Evolutionary conservation across 306 rosid species (phyloP).

Genomic region (Vachellia collinsii): DNA sequence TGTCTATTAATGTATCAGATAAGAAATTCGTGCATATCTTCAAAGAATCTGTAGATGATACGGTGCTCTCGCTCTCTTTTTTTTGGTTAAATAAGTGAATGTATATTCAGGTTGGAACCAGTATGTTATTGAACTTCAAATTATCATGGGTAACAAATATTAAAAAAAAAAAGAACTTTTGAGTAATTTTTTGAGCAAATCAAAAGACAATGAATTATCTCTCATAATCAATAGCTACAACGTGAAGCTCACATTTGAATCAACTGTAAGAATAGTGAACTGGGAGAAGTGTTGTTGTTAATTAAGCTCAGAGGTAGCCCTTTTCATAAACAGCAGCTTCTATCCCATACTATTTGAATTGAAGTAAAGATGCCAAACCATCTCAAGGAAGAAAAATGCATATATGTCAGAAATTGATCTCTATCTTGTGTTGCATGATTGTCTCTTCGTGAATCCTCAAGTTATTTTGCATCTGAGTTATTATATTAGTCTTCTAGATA

Average conservation of each 20-base stretch:
- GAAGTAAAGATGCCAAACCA: neutral
- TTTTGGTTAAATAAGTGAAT: neutral
- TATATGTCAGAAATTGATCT: neutral
- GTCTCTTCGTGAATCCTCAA: conserved; percentile 4
- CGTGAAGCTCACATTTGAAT: neutral
- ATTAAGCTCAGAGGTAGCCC: neutral
- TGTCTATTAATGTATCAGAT: neutral
- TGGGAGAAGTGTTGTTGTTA: neutral
- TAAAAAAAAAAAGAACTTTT: neutral
- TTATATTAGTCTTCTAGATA: neutral
- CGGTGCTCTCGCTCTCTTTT: no score
- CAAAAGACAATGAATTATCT: neutral
- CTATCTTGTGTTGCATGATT: neutral
- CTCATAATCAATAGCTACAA: neutral
- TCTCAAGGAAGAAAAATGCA: neutral
- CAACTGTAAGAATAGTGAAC: neutral
- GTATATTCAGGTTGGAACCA: neutral
- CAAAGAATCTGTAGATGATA: neutral
- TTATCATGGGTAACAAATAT: neutral
- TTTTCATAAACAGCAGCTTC: neutral
- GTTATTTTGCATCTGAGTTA: conserved; percentile 6
- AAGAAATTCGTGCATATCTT: neutral
- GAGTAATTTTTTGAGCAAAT: neutral
- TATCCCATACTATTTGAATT: neutral
- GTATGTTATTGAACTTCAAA: neutral